Base-by-base conservation (phyloP, 768 basidiomycete genomes). In the Phylloporus sp. region DNA sequence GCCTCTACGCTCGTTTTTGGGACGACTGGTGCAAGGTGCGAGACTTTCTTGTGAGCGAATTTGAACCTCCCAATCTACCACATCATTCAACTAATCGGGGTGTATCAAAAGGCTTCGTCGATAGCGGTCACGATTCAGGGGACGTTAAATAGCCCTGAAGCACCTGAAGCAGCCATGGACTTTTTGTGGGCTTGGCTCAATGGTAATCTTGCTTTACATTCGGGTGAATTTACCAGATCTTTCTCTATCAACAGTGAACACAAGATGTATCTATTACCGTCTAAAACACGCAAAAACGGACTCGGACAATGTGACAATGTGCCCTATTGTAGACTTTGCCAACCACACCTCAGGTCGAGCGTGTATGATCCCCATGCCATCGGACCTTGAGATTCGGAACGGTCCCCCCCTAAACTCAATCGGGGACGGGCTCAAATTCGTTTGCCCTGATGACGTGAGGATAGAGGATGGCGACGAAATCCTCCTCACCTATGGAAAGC, bases 121-220 rank as follows among this genome's bases (percentile, higher is more conserved):
- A 29, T 53, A 18, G 16, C 47, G 16, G 8, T 15, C 22, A 13
- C 7, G 20, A 16, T 11, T 36, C 53, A 38, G 20, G n/a, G 26
- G 5, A 11, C 45, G 4, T 36, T 27, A 11, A 28, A 20, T 10
- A 24, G 5, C 39, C 36, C 53, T 8, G 42, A 67, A 29, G n/a
- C 47, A 31, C 26, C 18, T n/a, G 50, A 49, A 45, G 28, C 40
- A 13, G 35, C 50, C 24, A 53, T 57, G 53, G 78, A 84, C 59
- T 90, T 82, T 57, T 66, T 91, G 4, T 97, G 95, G 92, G 92
- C 81, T 1, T 98, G 95, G 94, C 76, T 97, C 10, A 95, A 85
- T 62, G 91, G 94, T 89, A 58, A 52, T 35, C 45, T 48, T 43
- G 29, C n/a, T 29, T 52, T 12, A 23, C 53, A 24, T 59, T 44